These are phyloP conservation scores for Cardamine occulta DNA, from an alignment of 345 rosid species.

Conservation along the genomic window DNA sequence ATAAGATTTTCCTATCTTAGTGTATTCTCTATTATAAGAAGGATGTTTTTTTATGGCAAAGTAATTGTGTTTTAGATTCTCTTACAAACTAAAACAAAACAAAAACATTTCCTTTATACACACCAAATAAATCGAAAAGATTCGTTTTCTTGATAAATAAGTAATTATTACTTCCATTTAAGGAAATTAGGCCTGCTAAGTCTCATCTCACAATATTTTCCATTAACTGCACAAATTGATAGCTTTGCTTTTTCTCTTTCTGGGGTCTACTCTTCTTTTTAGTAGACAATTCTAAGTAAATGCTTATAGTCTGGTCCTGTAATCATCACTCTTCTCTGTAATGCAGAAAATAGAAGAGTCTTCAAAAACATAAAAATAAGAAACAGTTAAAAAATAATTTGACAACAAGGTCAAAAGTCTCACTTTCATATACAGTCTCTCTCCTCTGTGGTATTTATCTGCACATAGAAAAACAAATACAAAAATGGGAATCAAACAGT, in stretches of 20 bases:
- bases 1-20: background rate
- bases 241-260: conserved; percentile 30
- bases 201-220: conserved; percentile 32
- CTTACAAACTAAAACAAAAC: conserved; percentile 35
- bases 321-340: conserved; percentile 62
- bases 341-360: conserved; percentile 28
- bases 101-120: conserved; percentile 13
- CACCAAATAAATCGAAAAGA: conserved; percentile 3
- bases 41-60: conserved; percentile 6
- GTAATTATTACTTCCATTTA: conserved; percentile 32
- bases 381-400: background rate
- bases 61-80: conserved; percentile 42
- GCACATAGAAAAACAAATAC: conserved; percentile 46
- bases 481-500: conserved; percentile 44
- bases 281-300: conserved; percentile 23
- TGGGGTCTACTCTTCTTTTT: conserved; percentile 40
- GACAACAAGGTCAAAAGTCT: conserved; percentile 42
- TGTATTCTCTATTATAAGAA: conserved; percentile 18
- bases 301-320: conserved; percentile 54
- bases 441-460: conserved; percentile 45
- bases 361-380: background rate
- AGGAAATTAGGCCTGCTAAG: conserved; percentile 42
- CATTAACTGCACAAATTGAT: conserved; percentile 36
- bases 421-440: conserved; percentile 41
- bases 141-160: conserved; percentile 3